Evolutionary conservation across 805 yeast genomes (phyloP).

Genomic region (Isabelozyma heimii): DNA sequence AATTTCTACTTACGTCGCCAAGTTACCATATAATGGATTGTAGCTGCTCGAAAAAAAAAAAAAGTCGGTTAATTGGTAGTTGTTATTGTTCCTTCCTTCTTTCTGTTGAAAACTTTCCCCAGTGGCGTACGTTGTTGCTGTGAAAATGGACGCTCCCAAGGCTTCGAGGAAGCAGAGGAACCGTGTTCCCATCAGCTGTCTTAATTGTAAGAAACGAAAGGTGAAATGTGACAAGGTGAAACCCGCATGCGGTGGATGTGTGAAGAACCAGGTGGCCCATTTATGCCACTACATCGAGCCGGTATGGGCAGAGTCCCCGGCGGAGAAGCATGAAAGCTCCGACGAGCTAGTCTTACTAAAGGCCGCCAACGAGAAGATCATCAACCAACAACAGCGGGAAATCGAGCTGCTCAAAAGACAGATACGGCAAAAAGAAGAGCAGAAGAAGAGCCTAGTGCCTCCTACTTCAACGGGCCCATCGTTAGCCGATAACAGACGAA

Average conservation of each 20-base stretch:
- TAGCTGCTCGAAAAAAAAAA: too few species aligned
- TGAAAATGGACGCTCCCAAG: background rate
- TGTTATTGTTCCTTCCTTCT: background rate
- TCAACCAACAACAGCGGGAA: constrained; percentile 23
- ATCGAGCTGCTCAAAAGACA: constrained; percentile 31
- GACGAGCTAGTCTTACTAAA: constrained; percentile 16
- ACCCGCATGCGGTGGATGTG: constrained; percentile 43
- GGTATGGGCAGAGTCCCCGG: constrained; percentile 23
- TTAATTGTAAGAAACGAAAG: constrained; percentile 38
- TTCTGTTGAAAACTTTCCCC: background rate
- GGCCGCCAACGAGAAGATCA: constrained; percentile 16
- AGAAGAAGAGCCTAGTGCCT: too few species aligned
- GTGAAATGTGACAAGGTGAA: constrained; percentile 42
- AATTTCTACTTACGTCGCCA: background rate
- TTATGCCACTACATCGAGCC: constrained; percentile 41
- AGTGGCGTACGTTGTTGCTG: background rate
- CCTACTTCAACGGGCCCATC: too few species aligned
- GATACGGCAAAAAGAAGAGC: background rate
- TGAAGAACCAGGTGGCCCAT: constrained; percentile 38
- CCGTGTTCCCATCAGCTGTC: constrained; percentile 40
- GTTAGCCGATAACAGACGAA: background rate
- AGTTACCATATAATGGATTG: background rate
- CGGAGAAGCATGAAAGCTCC: background rate
- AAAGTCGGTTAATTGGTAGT: background rate
- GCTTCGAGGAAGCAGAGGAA: constrained; percentile 17